Evolutionary conservation across 345 rosid genomes (phyloP), one percentile per base, ranked within the genome.

Genomic region (Aethionema arabicum): DNA sequence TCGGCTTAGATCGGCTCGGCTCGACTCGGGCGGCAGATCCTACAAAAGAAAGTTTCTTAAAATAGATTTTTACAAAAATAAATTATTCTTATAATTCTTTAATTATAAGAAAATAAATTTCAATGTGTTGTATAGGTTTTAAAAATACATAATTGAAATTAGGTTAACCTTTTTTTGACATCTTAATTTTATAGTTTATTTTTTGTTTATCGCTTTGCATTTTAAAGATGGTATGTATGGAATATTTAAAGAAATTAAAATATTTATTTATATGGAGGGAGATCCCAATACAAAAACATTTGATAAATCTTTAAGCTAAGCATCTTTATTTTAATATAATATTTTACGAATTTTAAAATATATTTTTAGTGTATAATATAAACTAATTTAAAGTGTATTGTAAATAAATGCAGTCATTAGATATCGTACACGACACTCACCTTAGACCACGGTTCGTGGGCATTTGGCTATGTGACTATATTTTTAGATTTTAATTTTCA

Each of bases 241-340:
- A 21, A 21, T 43, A 13, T 30, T 36, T 8, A 52, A 60, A 3
- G 2, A 11, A 48, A 38, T 29, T 14, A 58, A 31, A 47, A 47
- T 12, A 52, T 61, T 47, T 14, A 54, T 29, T 30, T 55, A 41
- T 56, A 21, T 21, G 27, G 53, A 48, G 58, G 73, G 42, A 68
- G 67, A 68, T 68, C 73, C 73, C 73, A 45, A 68, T 15, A 53
- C 61, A 53, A 52, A 52, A 68, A 68, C 73, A 68, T 57, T 47
- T 9, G 5, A 47, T 54, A 55, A 55, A 38, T 69, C 36, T 27
- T 55, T 48, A 62, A 63, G 68, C 58, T 54, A 68, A 37, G 35
- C 56, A 61, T 61, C 16, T 68, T 13, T 36, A 15, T 9, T 32
- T 21, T 7, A 32, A 0, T 27, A 8, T 0, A 48, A 29, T 39